Percentiles rank a stretch among this genome's conserved stretches.
These are phyloP conservation scores for Rhizoclosmatium sp. DNA, from an alignment of 192 early-diverging fungal species.

Conservation along the genomic window DNA sequence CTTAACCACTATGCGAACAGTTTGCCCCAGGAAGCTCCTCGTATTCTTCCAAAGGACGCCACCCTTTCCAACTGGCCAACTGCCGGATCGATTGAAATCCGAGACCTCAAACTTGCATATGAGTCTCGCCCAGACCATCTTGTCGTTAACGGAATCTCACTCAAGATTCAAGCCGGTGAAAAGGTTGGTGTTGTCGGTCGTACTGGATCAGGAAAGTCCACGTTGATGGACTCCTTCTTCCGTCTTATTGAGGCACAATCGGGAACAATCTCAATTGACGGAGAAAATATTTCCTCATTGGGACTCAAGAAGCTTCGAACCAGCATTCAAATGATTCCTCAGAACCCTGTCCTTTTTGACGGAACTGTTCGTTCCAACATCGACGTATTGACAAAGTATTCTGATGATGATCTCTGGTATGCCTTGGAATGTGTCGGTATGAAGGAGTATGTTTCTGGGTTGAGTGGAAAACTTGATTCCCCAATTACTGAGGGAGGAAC, in stretches of 20 bases:
- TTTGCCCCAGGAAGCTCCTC: slow-evolving; percentile 9
- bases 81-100: slow-evolving; percentile 61
- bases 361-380: slow-evolving; percentile 73
- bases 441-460: slow-evolving; percentile 40
- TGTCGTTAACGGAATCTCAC: slow-evolving; percentile 75
- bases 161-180: slow-evolving; percentile 71
- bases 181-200: slow-evolving; percentile 87
- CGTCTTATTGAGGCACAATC: slow-evolving; percentile 66
- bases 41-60: slow-evolving; percentile 17
- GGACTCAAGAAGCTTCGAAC: slow-evolving; percentile 66
- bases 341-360: slow-evolving; percentile 63
- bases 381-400: slow-evolving; percentile 70
- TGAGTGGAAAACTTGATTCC: slow-evolving; percentile 67
- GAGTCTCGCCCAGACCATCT: slow-evolving; percentile 51
- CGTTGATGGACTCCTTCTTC: slow-evolving; percentile 71
- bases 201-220: slow-evolving; percentile 80
- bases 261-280: slow-evolving; percentile 72
- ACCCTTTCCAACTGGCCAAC: slow-evolving; percentile 22
- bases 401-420: slow-evolving; percentile 67
- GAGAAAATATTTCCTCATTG: slow-evolving; percentile 60
- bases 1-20: slow-evolving; percentile 45
- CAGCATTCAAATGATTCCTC: slow-evolving; percentile 62
- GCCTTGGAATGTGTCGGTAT: slow-evolving; percentile 62
- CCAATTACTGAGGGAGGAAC: slow-evolving; percentile 59
- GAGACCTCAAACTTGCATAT: slow-evolving; percentile 65